Evolutionary conservation across 2,329 filamentous ascomycete genomes (phyloP).

Genomic region (Neurospora crassa): DNA sequence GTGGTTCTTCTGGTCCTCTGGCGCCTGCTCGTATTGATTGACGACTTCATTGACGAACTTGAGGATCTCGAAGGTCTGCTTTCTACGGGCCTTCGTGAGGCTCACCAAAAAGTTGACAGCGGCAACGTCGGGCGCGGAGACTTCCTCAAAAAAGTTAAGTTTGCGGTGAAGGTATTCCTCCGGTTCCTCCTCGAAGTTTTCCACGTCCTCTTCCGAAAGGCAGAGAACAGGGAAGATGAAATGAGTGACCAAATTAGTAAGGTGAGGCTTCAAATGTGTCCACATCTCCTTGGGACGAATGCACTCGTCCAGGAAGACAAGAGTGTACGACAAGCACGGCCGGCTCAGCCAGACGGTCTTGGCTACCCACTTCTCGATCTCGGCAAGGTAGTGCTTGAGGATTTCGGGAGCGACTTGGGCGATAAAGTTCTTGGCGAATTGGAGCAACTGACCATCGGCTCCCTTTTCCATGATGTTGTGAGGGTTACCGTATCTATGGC

Average conservation of each 20-base stretch:
- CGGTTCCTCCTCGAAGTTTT: constrained; percentile 88
- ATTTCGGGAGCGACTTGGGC: constrained; percentile 90
- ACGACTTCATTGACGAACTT: constrained; percentile 94
- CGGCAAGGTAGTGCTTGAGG: constrained; percentile 83
- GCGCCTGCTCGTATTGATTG: constrained; percentile 77
- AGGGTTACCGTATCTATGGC: constrained; percentile 76
- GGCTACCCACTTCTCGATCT: constrained; percentile 96
- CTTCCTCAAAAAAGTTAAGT: constrained; percentile 95
- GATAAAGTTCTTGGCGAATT: constrained; percentile 86
- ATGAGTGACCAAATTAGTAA: constrained; percentile 87
- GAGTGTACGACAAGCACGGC: constrained; percentile 82
- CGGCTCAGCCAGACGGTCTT: constrained; percentile 94
- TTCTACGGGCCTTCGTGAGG: constrained; percentile 85
- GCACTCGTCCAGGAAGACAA: constrained; percentile 94
- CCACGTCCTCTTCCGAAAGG: constrained; percentile 82
- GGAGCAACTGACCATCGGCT: constrained; percentile 56
- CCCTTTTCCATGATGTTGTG: constrained; percentile 63
- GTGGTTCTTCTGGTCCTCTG: constrained; percentile 85
- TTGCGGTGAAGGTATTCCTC: constrained; percentile 96
- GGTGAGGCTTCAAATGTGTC: constrained; percentile 84
- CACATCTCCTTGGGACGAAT: constrained; percentile 97
- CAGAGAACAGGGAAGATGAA: constrained; percentile 94
- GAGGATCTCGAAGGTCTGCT: constrained; percentile 90
- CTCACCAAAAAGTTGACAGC: constrained; percentile 95
- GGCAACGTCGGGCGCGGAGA: constrained; percentile 87